Conservation (phyloP, 768 basidiomycete genomes). For the Boletus tylopilopsis region DNA sequence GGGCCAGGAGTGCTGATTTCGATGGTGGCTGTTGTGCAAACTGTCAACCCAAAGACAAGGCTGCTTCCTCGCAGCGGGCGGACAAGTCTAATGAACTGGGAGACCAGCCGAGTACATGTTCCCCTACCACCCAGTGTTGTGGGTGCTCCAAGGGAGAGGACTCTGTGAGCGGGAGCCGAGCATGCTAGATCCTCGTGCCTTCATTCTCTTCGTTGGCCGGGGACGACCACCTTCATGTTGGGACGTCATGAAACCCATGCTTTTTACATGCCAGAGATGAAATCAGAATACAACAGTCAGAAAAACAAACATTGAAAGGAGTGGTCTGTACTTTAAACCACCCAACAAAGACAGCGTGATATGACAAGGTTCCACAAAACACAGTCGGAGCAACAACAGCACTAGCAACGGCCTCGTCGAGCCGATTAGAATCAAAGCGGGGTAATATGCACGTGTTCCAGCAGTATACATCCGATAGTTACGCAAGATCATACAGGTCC, state of each 20-base stretch:
- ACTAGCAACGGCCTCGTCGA: neutral
- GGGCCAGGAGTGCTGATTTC: constrained; percentile 22
- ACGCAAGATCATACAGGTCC: neutral
- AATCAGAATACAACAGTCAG: constrained; percentile 6
- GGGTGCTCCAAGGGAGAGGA: neutral
- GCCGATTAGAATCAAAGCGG: neutral
- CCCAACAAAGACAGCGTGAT: neutral
- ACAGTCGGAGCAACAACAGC: neutral
- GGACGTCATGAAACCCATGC: neutral
- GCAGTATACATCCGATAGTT: constrained; percentile 4
- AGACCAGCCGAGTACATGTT: neutral
- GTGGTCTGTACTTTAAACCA: constrained; percentile 3
- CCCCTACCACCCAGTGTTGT: neutral
- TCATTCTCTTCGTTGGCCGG: neutral
- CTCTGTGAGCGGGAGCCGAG: neutral
- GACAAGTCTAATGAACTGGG: constrained; percentile 1
- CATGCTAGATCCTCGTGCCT: neutral
- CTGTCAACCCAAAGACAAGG: neutral
- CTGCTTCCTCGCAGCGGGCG: neutral
- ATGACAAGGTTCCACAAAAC: neutral
- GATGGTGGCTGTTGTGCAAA: constrained; percentile 35
- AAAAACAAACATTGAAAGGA: neutral
- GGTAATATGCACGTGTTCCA: constrained; percentile 1
- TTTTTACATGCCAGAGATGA: constrained; percentile 10
- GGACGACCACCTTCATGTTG: neutral